Evolutionary conservation across 2,329 filamentous ascomycete species (phyloP).

Genomic region (Coniella vitis): DNA sequence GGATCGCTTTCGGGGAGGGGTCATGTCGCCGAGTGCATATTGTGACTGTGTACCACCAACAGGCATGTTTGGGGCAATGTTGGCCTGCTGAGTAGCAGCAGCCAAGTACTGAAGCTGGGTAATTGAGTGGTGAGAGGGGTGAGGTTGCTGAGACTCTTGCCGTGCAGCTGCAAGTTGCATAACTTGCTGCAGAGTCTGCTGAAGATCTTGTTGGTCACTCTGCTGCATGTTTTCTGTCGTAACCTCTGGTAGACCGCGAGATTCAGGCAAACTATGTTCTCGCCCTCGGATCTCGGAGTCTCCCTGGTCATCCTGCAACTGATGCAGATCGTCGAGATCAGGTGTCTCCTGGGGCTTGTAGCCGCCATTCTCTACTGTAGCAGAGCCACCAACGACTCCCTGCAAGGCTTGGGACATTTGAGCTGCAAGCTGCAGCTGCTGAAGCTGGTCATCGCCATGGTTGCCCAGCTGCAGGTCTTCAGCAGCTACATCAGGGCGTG

Average conservation of each 20-base stretch:
- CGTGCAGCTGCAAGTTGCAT: conserved; percentile 21
- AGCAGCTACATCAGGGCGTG: conserved; percentile 35
- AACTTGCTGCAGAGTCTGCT: conserved; percentile 20
- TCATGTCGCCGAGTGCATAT: conserved; percentile 43
- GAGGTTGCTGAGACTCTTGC: conserved; percentile 16
- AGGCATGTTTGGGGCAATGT: conserved; percentile 27
- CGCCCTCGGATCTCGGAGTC: conserved; percentile 19
- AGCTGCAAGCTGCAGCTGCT: conserved; percentile 45
- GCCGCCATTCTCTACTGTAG: conserved; percentile 29
- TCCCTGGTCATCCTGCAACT: conserved; percentile 20
- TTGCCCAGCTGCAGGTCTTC: conserved; percentile 53
- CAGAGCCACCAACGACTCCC: conserved; percentile 42
- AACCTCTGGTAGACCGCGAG: conserved; percentile 26
- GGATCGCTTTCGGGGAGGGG: conserved; percentile 66
- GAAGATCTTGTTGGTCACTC: conserved; percentile 26
- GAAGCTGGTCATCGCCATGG: conserved; percentile 27
- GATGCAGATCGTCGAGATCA: conserved; percentile 15
- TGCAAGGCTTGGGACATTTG: conserved; percentile 50
- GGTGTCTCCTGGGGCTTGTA: conserved; percentile 7
- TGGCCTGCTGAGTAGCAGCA: conserved; percentile 17
- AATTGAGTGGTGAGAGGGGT: conserved; percentile 25
- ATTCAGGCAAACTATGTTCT: conserved; percentile 22
- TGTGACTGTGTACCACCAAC: conserved; percentile 40
- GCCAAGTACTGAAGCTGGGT: conserved; percentile 21
- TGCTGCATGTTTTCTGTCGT: conserved; percentile 30